Percentiles rank a stretch among this genome's conserved stretches.
phyloP scores from a whole-genome alignment of 2,329 filamentous ascomycete genomes.

The Epicoccum nigrum region DNA sequence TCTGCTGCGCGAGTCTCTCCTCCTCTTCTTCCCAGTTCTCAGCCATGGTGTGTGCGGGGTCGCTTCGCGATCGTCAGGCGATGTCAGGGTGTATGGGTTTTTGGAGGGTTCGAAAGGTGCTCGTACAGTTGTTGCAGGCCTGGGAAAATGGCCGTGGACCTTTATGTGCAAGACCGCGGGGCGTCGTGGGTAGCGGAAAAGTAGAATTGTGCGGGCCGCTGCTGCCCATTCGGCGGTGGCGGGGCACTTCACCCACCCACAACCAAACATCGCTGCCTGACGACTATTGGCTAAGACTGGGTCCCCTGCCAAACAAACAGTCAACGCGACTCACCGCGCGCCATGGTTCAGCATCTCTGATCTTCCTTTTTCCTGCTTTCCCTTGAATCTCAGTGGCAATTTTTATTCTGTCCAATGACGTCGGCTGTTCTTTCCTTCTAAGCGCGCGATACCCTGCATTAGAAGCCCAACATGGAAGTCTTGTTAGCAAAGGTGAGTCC shows the following conservation, averaged over 20 bases:
- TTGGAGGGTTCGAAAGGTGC: constrained; percentile 32
- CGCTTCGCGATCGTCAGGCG: constrained; percentile 12
- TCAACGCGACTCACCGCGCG: constrained; percentile 15
- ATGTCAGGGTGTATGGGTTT: constrained; percentile 10
- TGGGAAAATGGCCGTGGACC: constrained; percentile 2
- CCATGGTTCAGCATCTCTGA: constrained; percentile 2
- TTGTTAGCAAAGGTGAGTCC: constrained; percentile 63
- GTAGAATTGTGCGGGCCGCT: constrained; percentile 15
- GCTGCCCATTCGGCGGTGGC: constrained; percentile 13
- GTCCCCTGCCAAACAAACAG: constrained; percentile 16
- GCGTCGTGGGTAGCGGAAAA: constrained; percentile 17
- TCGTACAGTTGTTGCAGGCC: constrained; percentile 19
- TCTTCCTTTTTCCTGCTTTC: background rate
- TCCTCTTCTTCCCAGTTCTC: constrained; percentile 96
- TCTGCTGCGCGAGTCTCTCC: constrained; percentile 75
- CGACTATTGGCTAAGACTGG: constrained; percentile 29
- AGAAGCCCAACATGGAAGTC: constrained; percentile 68
- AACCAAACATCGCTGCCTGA: constrained; percentile 30
- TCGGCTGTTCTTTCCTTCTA: constrained; percentile 1
- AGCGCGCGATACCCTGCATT: constrained; percentile 1
- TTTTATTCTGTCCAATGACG: constrained; percentile 4
- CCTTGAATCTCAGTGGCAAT: background rate
- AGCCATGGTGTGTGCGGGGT: constrained; percentile 66
- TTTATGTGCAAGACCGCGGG: constrained; percentile 11
- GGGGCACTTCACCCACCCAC: constrained; percentile 11